Evolutionary conservation across 352 stramenopile species (phyloP).

Genomic region (Saprolegnia parasitica): DNA sequence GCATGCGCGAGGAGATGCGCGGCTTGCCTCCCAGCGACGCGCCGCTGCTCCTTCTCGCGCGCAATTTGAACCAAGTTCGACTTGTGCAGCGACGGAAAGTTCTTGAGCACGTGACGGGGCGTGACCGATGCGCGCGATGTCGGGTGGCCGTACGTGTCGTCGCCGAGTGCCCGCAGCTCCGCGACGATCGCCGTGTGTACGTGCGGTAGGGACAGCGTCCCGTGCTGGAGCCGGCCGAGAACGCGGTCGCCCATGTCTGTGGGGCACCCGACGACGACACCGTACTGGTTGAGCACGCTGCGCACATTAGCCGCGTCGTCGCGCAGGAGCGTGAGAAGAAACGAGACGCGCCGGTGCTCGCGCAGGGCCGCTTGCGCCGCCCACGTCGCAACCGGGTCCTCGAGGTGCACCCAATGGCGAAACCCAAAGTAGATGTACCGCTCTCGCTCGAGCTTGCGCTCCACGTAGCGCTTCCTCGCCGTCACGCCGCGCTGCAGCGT

Average conservation of each 20-base stretch:
- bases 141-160: slow-evolving; percentile 61
- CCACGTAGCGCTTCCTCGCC: slow-evolving; percentile 43
- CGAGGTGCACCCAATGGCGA: slow-evolving; percentile 33
- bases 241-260: slow-evolving; percentile 46
- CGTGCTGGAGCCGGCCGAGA: slow-evolving; percentile 31
- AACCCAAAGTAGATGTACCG: slow-evolving; percentile 64
- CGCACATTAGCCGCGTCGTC: slow-evolving; percentile 34
- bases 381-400: slow-evolving; percentile 43
- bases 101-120: slow-evolving; percentile 64
- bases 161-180: slow-evolving; percentile 47
- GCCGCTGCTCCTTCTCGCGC: slow-evolving; percentile 37
- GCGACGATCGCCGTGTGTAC: slow-evolving; percentile 20
- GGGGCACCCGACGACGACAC: slow-evolving; percentile 58
- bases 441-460: slow-evolving; percentile 57
- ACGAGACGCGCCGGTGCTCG: slow-evolving; percentile 45
- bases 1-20: slow-evolving; percentile 47
- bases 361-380: slow-evolving; percentile 37
- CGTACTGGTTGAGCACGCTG: slow-evolving; percentile 52
- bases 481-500: slow-evolving; percentile 61
- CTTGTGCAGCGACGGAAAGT: slow-evolving; percentile 44
- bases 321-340: slow-evolving; percentile 55
- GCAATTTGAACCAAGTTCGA: slow-evolving; percentile 50
- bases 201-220: not conserved
- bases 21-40: slow-evolving; percentile 38
- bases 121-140: slow-evolving; percentile 31